Evolutionary conservation across 139 green algal genomes (phyloP), one percentile per base, ranked within the genome.

Genomic region (Mesotaenium endlicherianum): DNA sequence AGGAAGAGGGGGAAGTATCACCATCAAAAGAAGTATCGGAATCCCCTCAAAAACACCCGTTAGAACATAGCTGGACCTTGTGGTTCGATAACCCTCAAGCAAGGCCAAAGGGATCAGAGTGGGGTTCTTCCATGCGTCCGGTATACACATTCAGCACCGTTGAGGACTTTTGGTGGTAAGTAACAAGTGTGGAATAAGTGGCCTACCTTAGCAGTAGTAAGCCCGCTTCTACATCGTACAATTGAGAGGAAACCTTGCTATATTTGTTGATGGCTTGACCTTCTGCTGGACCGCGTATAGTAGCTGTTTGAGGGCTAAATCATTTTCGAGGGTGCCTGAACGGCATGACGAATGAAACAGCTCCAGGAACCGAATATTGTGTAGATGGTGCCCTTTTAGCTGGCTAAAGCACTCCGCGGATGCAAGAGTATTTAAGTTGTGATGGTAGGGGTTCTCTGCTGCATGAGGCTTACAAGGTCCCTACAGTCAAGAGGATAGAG

Each of bases 141-240:
- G 94, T 99, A 2, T 98, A 96, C 89, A 97, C 96, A 0, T 99
- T 98, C 85, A 89, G 93, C 81, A 97, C 93, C 26, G 95, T 98
- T 20, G 96, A 99, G 87, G 96, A 98, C 82, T 99, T 99, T 81
- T 99, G 96, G 96, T 97, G 95, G 95, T 98, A 89, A 68, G 95
- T 90, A 4, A 69, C n/a, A n/a, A n/a, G n/a, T n/a, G n/a, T n/a
- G n/a, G n/a, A n/a, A n/a, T n/a, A n/a, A n/a, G n/a, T n/a, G n/a
- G n/a, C n/a, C n/a, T n/a, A n/a, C n/a, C n/a, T n/a, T n/a, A n/a
- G n/a, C n/a, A n/a, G n/a, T n/a, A n/a, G n/a, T n/a, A n/a, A n/a
- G n/a, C n/a, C n/a, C n/a, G n/a, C n/a, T n/a, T n/a, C n/a, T 40
- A 39, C 53, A 80, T 30, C 41, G 6, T 38, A 36, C 4, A 30